A percentile compares a stretch with the other conserved stretches of the same genome.
These are phyloP conservation scores for Nakazawaea ishiwadae DNA, from an alignment of 805 yeast genomes.

Conservation along the genomic window DNA sequence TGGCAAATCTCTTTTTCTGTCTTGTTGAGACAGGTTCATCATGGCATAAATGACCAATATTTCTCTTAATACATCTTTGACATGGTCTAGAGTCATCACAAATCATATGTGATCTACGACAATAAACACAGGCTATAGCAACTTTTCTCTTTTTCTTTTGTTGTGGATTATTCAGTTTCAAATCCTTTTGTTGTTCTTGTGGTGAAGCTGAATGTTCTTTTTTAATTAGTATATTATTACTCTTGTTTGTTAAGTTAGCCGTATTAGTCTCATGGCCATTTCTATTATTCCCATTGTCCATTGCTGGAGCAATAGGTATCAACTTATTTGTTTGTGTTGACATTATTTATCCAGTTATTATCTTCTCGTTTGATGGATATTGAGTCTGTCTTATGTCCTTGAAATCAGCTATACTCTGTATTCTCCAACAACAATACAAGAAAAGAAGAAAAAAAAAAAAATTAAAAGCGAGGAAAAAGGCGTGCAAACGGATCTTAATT, in stretches of 20 bases:
- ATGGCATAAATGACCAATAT: conserved; percentile 83
- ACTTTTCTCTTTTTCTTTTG: conserved; percentile 44
- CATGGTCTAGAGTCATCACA: conserved; percentile 81
- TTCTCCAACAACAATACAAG: too few species aligned
- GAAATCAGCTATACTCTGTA: neutral
- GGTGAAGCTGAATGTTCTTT: neutral
- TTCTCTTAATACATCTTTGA: conserved; percentile 77
- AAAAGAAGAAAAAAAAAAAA: too few species aligned
- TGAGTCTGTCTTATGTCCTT: neutral
- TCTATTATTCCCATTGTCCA: neutral
- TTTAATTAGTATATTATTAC: too few species aligned
- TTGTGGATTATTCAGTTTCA: conserved; percentile 31
- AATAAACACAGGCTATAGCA: conserved; percentile 78
- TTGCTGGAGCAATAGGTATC: conserved; percentile 5
- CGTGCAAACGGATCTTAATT: too few species aligned
- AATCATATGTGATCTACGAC: conserved; percentile 91
- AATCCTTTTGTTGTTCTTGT: neutral
- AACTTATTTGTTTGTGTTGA: conserved; percentile 1
- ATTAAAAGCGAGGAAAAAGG: too few species aligned
- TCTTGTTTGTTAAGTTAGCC: too few species aligned
- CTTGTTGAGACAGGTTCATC: conserved; percentile 56
- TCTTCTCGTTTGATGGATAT: neutral
- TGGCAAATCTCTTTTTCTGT: conserved; percentile 22
- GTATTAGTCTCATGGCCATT: neutral
- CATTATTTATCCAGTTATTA: too few species aligned